Evolutionary conservation across 768 basidiomycete genomes (phyloP), one percentile per base, ranked within the genome.

Genomic region (Hypholoma sublateritium): DNA sequence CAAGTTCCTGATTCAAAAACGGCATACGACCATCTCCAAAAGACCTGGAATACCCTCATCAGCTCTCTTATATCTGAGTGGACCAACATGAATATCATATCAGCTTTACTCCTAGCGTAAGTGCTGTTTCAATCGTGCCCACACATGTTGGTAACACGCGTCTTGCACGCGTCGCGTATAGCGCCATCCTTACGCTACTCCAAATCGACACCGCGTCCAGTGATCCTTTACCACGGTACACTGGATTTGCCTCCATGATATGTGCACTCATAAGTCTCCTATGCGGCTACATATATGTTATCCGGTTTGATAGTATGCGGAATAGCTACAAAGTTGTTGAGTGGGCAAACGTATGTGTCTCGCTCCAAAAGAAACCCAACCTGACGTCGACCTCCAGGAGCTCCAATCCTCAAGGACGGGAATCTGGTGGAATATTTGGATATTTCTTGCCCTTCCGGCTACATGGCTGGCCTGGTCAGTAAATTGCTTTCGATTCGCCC

Each of bases 371-470:
- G 6, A 45, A 12, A 6, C 24, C 21, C 21, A 2, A n/a, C 28
- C 14, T 43, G 14, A 17, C 11, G 2, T 36, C 11, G 22, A 22
- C 28, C 22, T 34, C 2, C 53, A 86, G 83, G 86, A 87, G 64
- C 79, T 84, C 9, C 78, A 80, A 35, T 67, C 67, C 35, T 59
- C 58, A 5, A 63, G 62, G 19, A 61, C 68, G 0, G 53, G 56
- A 1, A 68, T 71, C 6, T 71, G 66, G 62, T 76, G 87, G 87
- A 88, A 88, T 57, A 81, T 88, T 14, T 88, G 87, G 86, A 81
- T 88, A 0, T 58, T 88, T 16, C 74, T 88, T 24, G 82, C 86
- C 0, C 78, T 85, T 74, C 87, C 87, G 0, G 82, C 79, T 0
- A 64, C 84, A 13, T 88, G 85, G 83, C 77, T 87, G 39, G 74